These are phyloP conservation scores for Posidonia oceanica DNA, from an alignment of 116 monocot genomes.

Conservation along the genomic window DNA sequence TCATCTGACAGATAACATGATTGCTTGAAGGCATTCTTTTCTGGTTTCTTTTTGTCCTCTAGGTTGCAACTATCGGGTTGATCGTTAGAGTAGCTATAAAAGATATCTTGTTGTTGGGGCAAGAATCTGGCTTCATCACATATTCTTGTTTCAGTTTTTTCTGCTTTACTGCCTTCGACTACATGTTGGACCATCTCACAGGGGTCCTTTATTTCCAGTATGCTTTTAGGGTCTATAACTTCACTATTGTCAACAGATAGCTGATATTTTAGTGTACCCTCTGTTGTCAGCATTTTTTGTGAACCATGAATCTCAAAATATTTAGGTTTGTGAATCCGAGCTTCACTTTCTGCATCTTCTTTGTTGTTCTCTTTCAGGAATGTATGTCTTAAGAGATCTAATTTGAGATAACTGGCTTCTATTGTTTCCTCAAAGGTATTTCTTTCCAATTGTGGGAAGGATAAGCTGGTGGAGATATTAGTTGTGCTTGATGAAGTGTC, in stretches of 20 bases:
- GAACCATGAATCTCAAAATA: not conserved
- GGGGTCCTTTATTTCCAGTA: not conserved
- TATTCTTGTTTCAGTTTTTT: not conserved
- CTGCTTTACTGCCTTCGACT: not conserved
- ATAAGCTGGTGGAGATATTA: not conserved
- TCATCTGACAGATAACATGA: not conserved
- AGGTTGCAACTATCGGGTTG: not conserved
- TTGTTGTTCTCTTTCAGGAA: not conserved
- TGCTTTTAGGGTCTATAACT: not conserved
- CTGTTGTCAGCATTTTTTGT: not conserved
- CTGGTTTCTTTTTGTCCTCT: not conserved
- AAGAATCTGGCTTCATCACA: not conserved
- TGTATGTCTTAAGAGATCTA: not conserved
- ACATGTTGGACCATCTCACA: not conserved
- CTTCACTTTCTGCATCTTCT: conserved; percentile 1
- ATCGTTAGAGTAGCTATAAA: not conserved
- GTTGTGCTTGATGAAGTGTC: not conserved
- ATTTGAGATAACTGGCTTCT: not conserved
- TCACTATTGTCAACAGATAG: not conserved
- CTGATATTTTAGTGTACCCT: not conserved
- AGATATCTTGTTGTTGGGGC: not conserved
- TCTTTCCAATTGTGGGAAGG: not conserved
- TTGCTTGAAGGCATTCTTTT: not conserved
- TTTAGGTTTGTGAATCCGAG: not conserved
- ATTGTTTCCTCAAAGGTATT: not conserved